Conservation (phyloP, 2,329 filamentous ascomycete genomes). For the Cordyceps cateniannulata region DNA sequence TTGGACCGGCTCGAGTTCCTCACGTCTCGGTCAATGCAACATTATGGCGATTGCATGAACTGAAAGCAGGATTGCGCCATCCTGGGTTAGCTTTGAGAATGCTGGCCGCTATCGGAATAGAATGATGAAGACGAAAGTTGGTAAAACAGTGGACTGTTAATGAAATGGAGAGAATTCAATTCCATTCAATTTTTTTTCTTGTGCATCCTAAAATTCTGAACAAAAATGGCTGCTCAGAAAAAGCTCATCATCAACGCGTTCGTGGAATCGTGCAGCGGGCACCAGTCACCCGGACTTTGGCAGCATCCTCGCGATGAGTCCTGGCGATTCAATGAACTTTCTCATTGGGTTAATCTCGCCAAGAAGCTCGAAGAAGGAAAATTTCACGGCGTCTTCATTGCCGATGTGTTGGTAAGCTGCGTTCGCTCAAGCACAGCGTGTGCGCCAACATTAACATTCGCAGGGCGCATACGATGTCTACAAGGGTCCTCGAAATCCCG, state of each 20-base stretch:
- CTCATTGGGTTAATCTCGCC: conserved; percentile 55
- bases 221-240: conserved; percentile 15
- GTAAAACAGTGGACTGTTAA: neutral
- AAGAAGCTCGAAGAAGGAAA: conserved; percentile 37
- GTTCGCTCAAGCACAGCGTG: neutral
- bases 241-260: conserved; percentile 38
- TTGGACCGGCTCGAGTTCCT: neutral
- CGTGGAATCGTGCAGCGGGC: conserved; percentile 34
- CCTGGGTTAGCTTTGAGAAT: neutral
- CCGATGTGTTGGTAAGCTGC: conserved; percentile 43
- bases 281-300: conserved; percentile 45
- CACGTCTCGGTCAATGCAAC: neutral
- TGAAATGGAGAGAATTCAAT: neutral
- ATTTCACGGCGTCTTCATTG: conserved; percentile 62
- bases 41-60: neutral
- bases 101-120: neutral
- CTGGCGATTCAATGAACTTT: conserved; percentile 51
- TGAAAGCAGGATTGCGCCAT: conserved; percentile 2
- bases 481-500: conserved; percentile 43
- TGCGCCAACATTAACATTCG: neutral
- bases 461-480: conserved; percentile 63
- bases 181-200: neutral
- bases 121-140: neutral
- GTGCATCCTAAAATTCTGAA: neutral
- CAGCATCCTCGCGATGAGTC: conserved; percentile 58